A percentile compares a stretch with the other conserved stretches of the same genome.
These are phyloP conservation scores for Guadua angustifolia DNA, from an alignment of 176 grass and related monocot species.

Conservation along the genomic window DNA sequence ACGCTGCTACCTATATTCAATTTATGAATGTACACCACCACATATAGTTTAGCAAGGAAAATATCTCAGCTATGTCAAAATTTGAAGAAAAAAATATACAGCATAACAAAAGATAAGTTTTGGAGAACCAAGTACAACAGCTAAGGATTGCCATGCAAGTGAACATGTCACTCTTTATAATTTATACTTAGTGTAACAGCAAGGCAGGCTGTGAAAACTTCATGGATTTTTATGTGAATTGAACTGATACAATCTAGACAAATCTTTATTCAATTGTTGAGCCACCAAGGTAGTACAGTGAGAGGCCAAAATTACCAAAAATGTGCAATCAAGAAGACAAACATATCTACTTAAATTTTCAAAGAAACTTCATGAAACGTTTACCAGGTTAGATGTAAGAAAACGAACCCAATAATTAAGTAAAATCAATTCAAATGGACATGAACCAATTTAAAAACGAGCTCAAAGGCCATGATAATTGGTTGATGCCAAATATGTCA, in stretches of 20 bases:
- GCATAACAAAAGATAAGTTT: not conserved
- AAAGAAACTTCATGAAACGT: not conserved
- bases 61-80: not conserved
- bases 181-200: not conserved
- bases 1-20: not conserved
- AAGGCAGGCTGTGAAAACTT: not conserved
- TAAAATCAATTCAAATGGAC: not conserved
- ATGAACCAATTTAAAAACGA: not conserved
- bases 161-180: not conserved
- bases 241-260: not conserved
- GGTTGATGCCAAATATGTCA: not conserved
- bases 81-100: not conserved
- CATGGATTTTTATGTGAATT: not conserved
- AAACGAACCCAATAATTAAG: slow-evolving; percentile 13
- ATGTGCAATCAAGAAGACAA: not conserved
- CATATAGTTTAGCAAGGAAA: not conserved
- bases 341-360: not conserved
- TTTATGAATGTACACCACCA: not conserved
- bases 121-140: not conserved
- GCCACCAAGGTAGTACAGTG: not conserved
- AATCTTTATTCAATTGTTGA: not conserved
- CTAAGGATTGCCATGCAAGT: not conserved
- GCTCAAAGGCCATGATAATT: slow-evolving; percentile 3
- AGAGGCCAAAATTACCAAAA: slow-evolving; percentile 2
- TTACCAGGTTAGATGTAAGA: not conserved